These are phyloP conservation scores for Xylaria sp. DNA, from an alignment of 2,329 filamentous ascomycete species.

Conservation along the genomic window DNA sequence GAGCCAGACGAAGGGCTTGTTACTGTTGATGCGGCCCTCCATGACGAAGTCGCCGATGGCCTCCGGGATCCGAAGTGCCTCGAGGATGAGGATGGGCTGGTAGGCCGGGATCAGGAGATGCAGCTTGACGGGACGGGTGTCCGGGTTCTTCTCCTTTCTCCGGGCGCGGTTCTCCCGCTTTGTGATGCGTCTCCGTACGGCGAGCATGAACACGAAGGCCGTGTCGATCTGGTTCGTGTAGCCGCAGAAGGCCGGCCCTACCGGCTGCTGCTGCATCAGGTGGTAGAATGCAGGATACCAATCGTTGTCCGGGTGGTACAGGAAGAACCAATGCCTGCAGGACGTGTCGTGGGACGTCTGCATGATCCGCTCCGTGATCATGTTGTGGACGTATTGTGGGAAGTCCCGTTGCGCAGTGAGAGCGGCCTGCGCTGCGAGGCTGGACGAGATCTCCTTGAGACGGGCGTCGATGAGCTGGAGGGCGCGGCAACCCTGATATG, in stretches of 20 bases:
- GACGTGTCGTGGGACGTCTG: conserved; percentile 31
- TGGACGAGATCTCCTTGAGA: conserved; percentile 33
- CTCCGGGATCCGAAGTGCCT: conserved; percentile 34
- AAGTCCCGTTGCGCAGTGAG: conserved; percentile 36
- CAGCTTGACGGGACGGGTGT: conserved; percentile 27
- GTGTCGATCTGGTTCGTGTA: conserved; percentile 39
- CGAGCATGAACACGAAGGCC: conserved; percentile 38
- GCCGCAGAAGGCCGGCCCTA: conserved; percentile 35
- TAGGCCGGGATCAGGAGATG: conserved; percentile 39
- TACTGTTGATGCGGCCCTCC: conserved; percentile 37
- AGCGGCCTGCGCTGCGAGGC: conserved; percentile 34
- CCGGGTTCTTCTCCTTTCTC: conserved; percentile 21
- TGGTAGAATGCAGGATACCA: conserved; percentile 40
- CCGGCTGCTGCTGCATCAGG: conserved; percentile 32
- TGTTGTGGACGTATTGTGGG: conserved; percentile 34
- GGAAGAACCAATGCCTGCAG: conserved; percentile 35
- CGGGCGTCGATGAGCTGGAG: conserved; percentile 34
- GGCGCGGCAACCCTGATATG: conserved; percentile 35
- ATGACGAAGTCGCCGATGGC: conserved; percentile 37
- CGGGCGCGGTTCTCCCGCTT: conserved; percentile 22
- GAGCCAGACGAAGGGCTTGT: conserved; percentile 35
- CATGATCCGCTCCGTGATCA: conserved; percentile 34
- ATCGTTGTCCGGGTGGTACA: conserved; percentile 39
- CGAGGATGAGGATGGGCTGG: conserved; percentile 35
- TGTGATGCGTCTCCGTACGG: conserved; percentile 26